A percentile compares a stretch with the other conserved stretches of the same genome.
phyloP scores from a whole-genome alignment of 1,284 basidiomycete species.

The Fistulinella staudtii region DNA sequence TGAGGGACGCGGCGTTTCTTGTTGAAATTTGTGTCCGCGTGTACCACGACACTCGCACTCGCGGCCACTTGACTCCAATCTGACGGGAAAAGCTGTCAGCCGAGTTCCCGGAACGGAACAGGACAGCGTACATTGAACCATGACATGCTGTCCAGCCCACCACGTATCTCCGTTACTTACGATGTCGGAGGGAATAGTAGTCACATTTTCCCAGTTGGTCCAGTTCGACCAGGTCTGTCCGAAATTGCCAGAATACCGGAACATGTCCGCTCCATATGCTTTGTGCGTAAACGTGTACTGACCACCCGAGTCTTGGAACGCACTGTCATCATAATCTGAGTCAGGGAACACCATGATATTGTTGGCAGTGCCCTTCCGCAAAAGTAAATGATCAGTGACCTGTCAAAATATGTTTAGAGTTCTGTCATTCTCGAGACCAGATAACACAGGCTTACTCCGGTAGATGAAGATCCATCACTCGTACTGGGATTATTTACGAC shows the following conservation, averaged over 20 bases:
- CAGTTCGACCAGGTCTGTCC: conserved; percentile 82
- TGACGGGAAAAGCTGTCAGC: conserved; percentile 27
- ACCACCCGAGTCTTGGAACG: conserved; percentile 59
- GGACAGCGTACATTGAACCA: conserved; percentile 71
- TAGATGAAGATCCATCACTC: conserved; percentile 43
- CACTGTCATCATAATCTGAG: conserved; percentile 66
- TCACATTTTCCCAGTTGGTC: conserved; percentile 71
- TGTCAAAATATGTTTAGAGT: conserved; percentile 26
- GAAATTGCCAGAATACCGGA: conserved; percentile 83
- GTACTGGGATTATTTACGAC: conserved; percentile 56
- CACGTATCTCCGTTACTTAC: conserved; percentile 58
- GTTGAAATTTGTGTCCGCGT: conserved; percentile 69
- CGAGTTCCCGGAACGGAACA: neutral
- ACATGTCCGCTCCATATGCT: conserved; percentile 82
- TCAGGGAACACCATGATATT: conserved; percentile 84
- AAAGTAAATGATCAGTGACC: conserved; percentile 68
- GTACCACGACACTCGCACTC: conserved; percentile 65
- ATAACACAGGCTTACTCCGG: conserved; percentile 43
- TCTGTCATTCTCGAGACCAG: neutral
- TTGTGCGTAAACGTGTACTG: conserved; percentile 75
- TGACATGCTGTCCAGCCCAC: conserved; percentile 82
- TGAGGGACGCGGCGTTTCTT: conserved; percentile 76
- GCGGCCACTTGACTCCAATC: conserved; percentile 72
- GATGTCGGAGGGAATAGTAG: conserved; percentile 54
- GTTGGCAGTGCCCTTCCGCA: conserved; percentile 70